Evolutionary conservation across 805 yeast genomes (phyloP).

Genomic region (Kluyveromyces wickerhamii): DNA sequence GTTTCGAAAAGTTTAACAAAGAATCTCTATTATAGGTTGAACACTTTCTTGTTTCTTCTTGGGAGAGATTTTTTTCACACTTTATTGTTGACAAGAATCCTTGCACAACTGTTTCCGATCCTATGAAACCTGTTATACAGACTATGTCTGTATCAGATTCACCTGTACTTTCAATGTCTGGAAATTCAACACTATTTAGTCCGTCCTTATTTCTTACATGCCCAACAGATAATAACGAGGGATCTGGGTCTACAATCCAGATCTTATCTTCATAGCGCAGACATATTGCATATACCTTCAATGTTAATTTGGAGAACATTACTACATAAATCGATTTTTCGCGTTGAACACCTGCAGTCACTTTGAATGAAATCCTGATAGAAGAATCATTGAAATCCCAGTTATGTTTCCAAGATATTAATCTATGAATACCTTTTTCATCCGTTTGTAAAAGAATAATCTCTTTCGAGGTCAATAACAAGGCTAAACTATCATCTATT

Average conservation of each 20-base stretch:
- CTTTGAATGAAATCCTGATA: slow-evolving; percentile 14
- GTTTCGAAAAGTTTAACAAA: neutral
- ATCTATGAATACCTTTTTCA: slow-evolving; percentile 34
- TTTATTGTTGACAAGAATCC: neutral
- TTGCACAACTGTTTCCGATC: slow-evolving; percentile 1
- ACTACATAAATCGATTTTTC: neutral
- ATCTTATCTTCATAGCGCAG: neutral
- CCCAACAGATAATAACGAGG: neutral
- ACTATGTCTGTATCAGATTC: neutral
- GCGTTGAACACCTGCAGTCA: neutral
- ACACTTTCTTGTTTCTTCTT: neutral
- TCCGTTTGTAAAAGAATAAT: slow-evolving; percentile 42
- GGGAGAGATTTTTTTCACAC: neutral
- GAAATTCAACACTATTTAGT: neutral
- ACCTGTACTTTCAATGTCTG: neutral
- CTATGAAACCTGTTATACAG: slow-evolving; percentile 1
- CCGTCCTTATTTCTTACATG: neutral
- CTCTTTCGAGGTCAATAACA: slow-evolving; percentile 61
- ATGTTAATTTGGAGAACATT: slow-evolving; percentile 1
- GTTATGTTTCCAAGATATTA: slow-evolving; percentile 69
- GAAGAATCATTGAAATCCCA: slow-evolving; percentile 49
- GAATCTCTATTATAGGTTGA: neutral
- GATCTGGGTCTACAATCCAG: slow-evolving; percentile 1
- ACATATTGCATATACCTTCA: neutral
- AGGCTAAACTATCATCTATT: slow-evolving; percentile 32